A percentile compares a stretch with the other conserved stretches of the same genome.
These are phyloP conservation scores for Pelargonium nanum DNA, from an alignment of 345 rosid genomes.

Conservation along the genomic window DNA sequence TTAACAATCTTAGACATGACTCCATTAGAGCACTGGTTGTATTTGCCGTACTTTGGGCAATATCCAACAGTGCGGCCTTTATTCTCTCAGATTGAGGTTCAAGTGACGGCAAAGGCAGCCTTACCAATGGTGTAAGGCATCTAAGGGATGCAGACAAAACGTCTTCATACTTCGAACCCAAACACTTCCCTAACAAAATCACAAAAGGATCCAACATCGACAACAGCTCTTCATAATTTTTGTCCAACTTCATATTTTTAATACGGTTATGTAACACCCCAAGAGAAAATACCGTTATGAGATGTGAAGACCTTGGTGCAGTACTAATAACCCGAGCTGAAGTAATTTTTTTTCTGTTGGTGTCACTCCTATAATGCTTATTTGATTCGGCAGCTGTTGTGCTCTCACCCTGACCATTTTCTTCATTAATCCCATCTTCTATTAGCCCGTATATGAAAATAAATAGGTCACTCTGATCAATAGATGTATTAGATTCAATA, in stretches of 20 bases:
- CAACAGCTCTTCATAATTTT: conserved; percentile 29
- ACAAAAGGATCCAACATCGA: conserved; percentile 86
- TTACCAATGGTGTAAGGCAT: conserved; percentile 61
- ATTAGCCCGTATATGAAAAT: conserved; percentile 52
- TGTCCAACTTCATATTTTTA: conserved; percentile 42
- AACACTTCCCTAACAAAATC: conserved; percentile 48
- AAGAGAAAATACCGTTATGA: conserved; percentile 70
- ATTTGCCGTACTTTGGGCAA: conserved; percentile 50
- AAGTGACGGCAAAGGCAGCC: conserved; percentile 74
- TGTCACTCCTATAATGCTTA: conserved; percentile 18
- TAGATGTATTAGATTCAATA: conserved; percentile 70
- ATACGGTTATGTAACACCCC: conserved; percentile 43
- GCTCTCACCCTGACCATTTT: conserved; percentile 26
- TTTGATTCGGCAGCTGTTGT: conserved; percentile 18
- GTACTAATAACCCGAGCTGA: conserved; percentile 22
- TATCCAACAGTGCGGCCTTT: conserved; percentile 54
- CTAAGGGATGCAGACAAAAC: conserved; percentile 60
- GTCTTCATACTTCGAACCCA: conserved; percentile 81
- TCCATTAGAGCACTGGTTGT: conserved; percentile 53
- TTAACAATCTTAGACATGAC: conserved; percentile 75
- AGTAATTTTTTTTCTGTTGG: conserved; percentile 16
- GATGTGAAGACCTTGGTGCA: conserved; percentile 45
- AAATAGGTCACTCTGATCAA: conserved; percentile 60
- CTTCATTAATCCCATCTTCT: conserved; percentile 48
- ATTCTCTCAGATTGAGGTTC: conserved; percentile 61